phyloP scores from a whole-genome alignment of 108 stramenopile genomes.

The Cyclotella atomus region DNA sequence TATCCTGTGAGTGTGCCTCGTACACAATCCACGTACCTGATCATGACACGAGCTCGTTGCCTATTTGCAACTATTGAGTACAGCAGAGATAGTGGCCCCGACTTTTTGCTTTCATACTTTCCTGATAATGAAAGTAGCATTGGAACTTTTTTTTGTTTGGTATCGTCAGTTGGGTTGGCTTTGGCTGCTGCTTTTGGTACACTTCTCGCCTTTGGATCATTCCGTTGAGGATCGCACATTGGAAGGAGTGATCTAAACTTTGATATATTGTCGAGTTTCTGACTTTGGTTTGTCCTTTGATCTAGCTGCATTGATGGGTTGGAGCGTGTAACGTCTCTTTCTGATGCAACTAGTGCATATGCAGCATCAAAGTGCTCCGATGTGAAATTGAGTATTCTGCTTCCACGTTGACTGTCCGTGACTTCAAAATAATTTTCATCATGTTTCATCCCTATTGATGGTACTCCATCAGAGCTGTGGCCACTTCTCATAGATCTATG shows the following conservation, averaged over 20 bases:
- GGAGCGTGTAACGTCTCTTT: constrained; percentile 23
- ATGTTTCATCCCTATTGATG: constrained; percentile 17
- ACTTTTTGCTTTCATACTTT: constrained; percentile 34
- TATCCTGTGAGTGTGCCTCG: constrained; percentile 80
- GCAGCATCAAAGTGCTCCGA: constrained; percentile 67
- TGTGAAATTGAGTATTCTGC: constrained; percentile 64
- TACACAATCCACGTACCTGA: constrained; percentile 78
- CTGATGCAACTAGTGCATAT: constrained; percentile 50
- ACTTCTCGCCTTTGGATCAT: constrained; percentile 30
- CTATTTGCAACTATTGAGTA: constrained; percentile 51
- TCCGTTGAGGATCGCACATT: constrained; percentile 49
- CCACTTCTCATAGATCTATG: constrained; percentile 20
- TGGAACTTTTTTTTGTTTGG: constrained; percentile 30
- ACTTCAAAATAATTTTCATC: constrained; percentile 64
- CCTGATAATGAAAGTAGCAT: constrained; percentile 54
- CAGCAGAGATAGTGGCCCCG: constrained; percentile 70
- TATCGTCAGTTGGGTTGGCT: constrained; percentile 2
- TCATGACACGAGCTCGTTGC: constrained; percentile 63
- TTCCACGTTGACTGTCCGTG: constrained; percentile 38
- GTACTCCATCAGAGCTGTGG: background rate
- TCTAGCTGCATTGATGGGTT: constrained; percentile 54
- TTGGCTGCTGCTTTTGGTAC: constrained; percentile 7
- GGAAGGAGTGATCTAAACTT: constrained; percentile 54
- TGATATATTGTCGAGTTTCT: constrained; percentile 58
- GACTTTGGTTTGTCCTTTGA: background rate